Base-by-base conservation (phyloP, 257 asterid genomes). In the Ilex asprella region DNA sequence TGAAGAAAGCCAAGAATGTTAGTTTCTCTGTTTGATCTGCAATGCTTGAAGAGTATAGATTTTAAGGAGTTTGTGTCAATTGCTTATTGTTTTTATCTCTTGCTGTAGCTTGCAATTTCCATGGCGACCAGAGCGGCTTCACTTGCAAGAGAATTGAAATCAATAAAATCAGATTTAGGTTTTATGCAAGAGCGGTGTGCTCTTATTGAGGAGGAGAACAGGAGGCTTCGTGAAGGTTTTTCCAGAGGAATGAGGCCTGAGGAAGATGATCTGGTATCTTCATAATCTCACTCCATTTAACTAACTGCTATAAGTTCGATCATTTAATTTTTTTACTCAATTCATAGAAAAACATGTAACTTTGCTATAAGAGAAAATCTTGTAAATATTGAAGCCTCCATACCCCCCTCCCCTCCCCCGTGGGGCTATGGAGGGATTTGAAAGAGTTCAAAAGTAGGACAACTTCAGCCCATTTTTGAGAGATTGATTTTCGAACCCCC, bases 181-280 rank as follows among this genome's bases (percentile, higher is more conserved):
- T 89, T 86, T 46, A 69, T 80, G 91, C 95, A 86, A 74, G 99
- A 89, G 64, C 75, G 95, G 30, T 92, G 93, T 69, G 71, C 69
- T 46, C 58, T 92, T 12, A 66, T 92, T 21, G 97, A 89, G 76
- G 99, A 87, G 67, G 99, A 93, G 73, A 93, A 93, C 70, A 76
- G 68, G 56, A 85, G 81, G 70, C 95, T 93, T 60, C 88, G 95
- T 0, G 94, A 46, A 3, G 41, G 95, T 60, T 61, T 73, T 62
- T 73, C 55, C 43, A 65, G 81, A 7, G 89, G 81, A 21, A 66
- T 76, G 35, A 74, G 55, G 59, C 89, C 86, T 16, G 96, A 89
- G n/a, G 99, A 93, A 62, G 99, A 93, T 61, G 99, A 93, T 75
- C 73, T 93, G 86, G 98, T 86, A 77, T 51, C 30, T 63, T n/a